Percentiles rank a stretch among this genome's conserved stretches.
Evolutionary conservation across 371 early-diverging fungal genomes (phyloP).

Genomic region (Rhizopus delemar): DNA sequence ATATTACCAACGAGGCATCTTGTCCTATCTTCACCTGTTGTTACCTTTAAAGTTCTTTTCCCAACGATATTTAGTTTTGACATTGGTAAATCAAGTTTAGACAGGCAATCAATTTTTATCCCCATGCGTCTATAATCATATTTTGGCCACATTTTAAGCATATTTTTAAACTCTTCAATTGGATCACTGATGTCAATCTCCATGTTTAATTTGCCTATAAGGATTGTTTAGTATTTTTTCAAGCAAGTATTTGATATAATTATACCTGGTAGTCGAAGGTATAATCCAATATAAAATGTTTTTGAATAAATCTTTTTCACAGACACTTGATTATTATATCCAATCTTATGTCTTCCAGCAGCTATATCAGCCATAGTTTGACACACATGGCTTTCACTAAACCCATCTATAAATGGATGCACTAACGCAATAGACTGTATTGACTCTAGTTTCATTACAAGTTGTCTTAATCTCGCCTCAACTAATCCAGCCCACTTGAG

Average conservation of each 20-base stretch:
- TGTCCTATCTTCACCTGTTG: not conserved
- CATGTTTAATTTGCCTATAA: not conserved
- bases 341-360: not conserved
- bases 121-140: not conserved
- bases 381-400: slow-evolving; percentile 61
- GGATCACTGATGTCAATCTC: not conserved
- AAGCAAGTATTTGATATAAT: not conserved
- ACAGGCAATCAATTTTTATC: not conserved
- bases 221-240: not conserved
- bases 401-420: slow-evolving; percentile 87
- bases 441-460: slow-evolving; percentile 81
- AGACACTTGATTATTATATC: not conserved
- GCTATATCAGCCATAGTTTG: slow-evolving; percentile 56
- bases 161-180: slow-evolving; percentile 1
- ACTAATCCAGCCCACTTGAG: slow-evolving; percentile 82
- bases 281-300: slow-evolving; percentile 85
- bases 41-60: slow-evolving; percentile 4
- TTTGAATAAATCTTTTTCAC: slow-evolving; percentile 58
- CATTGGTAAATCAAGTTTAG: not conserved
- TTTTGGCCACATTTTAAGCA: not conserved
- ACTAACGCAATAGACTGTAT: slow-evolving; percentile 71
- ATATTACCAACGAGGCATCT: not conserved
- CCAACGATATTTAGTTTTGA: not conserved
- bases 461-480: slow-evolving; percentile 88
- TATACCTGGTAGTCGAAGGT: slow-evolving; percentile 50